Percentiles rank a stretch among this genome's conserved stretches.
phyloP scores from a whole-genome alignment of 768 basidiomycete genomes.

The Pleurotus sapidus region DNA sequence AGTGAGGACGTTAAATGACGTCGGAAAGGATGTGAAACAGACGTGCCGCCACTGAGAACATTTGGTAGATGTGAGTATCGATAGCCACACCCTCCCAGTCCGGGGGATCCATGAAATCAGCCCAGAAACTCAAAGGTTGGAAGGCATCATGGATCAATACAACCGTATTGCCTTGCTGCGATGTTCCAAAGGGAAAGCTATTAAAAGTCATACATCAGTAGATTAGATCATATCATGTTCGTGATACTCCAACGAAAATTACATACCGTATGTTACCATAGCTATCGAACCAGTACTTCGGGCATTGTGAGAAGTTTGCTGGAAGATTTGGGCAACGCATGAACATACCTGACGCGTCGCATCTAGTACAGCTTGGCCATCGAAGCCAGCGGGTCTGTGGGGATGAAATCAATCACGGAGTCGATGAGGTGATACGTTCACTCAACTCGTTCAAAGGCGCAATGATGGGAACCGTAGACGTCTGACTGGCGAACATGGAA shows the following conservation, averaged over 20 bases:
- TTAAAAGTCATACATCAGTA: conserved; percentile 11
- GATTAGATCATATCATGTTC: background rate
- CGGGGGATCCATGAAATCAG: conserved; percentile 53
- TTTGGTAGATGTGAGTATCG: conserved; percentile 79
- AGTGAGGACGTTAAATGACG: background rate
- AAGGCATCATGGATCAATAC: conserved; percentile 79
- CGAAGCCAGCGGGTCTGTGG: conserved; percentile 72
- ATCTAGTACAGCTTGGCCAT: conserved; percentile 46
- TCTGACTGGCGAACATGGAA: conserved; percentile 51
- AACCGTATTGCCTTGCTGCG: conserved; percentile 57
- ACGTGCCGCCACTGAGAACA: conserved; percentile 61
- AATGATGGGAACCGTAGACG: conserved; percentile 60
- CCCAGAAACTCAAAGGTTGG: conserved; percentile 70
- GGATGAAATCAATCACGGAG: background rate
- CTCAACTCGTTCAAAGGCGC: conserved; percentile 78
- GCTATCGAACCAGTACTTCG: conserved; percentile 72
- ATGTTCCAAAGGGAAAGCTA: conserved; percentile 33
- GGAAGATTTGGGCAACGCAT: background rate
- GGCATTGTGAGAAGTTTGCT: conserved; percentile 8
- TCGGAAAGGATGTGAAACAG: background rate
- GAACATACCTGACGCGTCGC: conserved; percentile 40
- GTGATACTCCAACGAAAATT: background rate
- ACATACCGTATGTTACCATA: conserved; percentile 69
- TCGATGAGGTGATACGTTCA: background rate
- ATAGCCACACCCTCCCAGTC: conserved; percentile 65